A percentile compares a stretch with the other conserved stretches of the same genome.
These are phyloP conservation scores for Talaromyces sp. DNA, from an alignment of 2,329 filamentous ascomycete genomes.

Conservation along the genomic window DNA sequence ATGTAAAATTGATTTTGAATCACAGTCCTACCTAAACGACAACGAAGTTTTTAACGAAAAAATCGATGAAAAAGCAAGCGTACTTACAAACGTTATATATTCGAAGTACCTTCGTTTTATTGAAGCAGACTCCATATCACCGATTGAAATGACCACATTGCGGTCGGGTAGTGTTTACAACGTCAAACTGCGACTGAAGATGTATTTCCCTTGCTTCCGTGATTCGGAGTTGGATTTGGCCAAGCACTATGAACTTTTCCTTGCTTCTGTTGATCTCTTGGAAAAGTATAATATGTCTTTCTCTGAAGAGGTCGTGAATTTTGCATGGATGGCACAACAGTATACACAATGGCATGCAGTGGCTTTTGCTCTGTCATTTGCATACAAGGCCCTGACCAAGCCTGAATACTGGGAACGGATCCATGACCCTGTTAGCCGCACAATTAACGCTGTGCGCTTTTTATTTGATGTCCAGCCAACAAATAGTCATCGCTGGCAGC, in stretches of 20 bases:
- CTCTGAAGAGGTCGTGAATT: not conserved
- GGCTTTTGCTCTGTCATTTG: slow-evolving; percentile 1
- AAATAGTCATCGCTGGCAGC: not conserved
- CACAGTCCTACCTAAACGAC: not conserved
- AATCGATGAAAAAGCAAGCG: not conserved
- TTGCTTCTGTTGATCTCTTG: slow-evolving; percentile 1
- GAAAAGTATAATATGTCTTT: not conserved
- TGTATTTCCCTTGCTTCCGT: not conserved
- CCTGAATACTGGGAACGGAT: not conserved
- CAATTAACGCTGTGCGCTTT: not conserved
- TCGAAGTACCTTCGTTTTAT: slow-evolving; percentile 4
- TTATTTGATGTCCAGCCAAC: not conserved
- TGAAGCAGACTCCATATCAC: not conserved
- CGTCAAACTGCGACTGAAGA: not conserved
- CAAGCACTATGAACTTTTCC: not conserved
- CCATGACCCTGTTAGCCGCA: not conserved
- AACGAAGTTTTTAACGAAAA: not conserved
- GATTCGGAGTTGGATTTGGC: not conserved
- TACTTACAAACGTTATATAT: not conserved
- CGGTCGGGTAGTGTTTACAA: not conserved
- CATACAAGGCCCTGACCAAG: not conserved
- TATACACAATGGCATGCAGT: slow-evolving; percentile 10
- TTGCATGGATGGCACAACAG: not conserved
- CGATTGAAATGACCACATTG: not conserved
- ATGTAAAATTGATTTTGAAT: not conserved